These are phyloP conservation scores for Boletellus emodensis DNA, from an alignment of 768 basidiomycete species.

Conservation along the genomic window DNA sequence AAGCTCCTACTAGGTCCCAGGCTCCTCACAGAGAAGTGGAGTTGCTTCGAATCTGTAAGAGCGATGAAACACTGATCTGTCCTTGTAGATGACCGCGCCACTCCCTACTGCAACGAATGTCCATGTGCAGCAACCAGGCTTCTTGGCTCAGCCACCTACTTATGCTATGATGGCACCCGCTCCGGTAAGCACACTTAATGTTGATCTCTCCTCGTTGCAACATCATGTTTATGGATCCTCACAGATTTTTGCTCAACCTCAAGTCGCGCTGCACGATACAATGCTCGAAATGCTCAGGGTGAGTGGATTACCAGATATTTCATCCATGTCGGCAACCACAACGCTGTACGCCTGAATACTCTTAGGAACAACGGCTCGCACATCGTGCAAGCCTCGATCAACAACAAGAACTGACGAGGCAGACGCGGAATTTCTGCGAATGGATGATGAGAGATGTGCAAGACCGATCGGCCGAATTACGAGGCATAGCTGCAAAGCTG, in stretches of 20 bases:
- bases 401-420: constrained; percentile 3
- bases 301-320: not conserved
- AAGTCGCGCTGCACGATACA: not conserved
- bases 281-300: constrained; percentile 7
- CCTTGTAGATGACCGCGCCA: not conserved
- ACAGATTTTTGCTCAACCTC: not conserved
- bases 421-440: not conserved
- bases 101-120: not conserved
- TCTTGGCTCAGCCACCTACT: not conserved
- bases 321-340: not conserved
- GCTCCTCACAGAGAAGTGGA: not conserved
- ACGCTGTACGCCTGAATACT: not conserved
- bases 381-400: constrained; percentile 4
- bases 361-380: constrained; percentile 5
- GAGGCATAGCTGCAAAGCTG: not conserved
- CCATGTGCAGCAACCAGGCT: not conserved
- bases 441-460: constrained; percentile 11
- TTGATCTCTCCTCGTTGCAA: not conserved
- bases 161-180: not conserved
- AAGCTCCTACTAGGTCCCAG: not conserved
- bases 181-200: not conserved
- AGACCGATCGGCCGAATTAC: not conserved
- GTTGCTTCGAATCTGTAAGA: not conserved
- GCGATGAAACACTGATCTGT: not conserved
- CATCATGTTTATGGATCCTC: not conserved